These are phyloP conservation scores for Flaveria bidentis DNA, from an alignment of 129 eudicot genomes.

Conservation along the genomic window DNA sequence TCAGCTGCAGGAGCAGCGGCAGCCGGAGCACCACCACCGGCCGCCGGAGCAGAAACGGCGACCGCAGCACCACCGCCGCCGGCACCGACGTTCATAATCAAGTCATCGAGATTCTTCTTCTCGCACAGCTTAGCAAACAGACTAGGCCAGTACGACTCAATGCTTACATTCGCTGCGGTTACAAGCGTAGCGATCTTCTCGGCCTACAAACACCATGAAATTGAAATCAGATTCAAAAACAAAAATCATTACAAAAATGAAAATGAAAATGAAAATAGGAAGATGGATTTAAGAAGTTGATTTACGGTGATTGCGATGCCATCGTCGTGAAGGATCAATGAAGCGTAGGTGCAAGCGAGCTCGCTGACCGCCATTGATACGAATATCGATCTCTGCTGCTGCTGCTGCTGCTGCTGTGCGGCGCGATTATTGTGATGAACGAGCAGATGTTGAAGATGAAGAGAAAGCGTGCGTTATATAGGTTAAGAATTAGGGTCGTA, in stretches of 20 bases:
- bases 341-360: slow-evolving; percentile 70
- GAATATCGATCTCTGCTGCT: neutral
- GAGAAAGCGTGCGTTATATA: slow-evolving; percentile 6
- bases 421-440: slow-evolving; percentile 21
- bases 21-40: slow-evolving; percentile 51
- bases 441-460: slow-evolving; percentile 5
- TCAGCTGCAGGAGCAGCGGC: slow-evolving; percentile 52
- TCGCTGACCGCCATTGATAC: slow-evolving; percentile 63
- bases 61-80: slow-evolving; percentile 59
- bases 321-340: slow-evolving; percentile 70
- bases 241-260: neutral
- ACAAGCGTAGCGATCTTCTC: slow-evolving; percentile 67
- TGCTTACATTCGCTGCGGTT: slow-evolving; percentile 55
- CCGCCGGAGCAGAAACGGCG: slow-evolving; percentile 46
- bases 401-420: slow-evolving; percentile 4
- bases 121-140: slow-evolving; percentile 67
- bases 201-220: slow-evolving; percentile 33
- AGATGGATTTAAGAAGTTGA: neutral
- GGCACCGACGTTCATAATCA: slow-evolving; percentile 56
- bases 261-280: too few species aligned
- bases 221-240: neutral
- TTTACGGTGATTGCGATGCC: slow-evolving; percentile 69
- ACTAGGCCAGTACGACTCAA: slow-evolving; percentile 85
- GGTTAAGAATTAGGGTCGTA: slow-evolving; percentile 33
- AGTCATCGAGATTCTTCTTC: slow-evolving; percentile 64